Percentiles rank a stretch among this genome's conserved stretches.
Conservation (phyloP, 2,329 filamentous ascomycete genomes). For the Blastomyces silverae region DNA sequence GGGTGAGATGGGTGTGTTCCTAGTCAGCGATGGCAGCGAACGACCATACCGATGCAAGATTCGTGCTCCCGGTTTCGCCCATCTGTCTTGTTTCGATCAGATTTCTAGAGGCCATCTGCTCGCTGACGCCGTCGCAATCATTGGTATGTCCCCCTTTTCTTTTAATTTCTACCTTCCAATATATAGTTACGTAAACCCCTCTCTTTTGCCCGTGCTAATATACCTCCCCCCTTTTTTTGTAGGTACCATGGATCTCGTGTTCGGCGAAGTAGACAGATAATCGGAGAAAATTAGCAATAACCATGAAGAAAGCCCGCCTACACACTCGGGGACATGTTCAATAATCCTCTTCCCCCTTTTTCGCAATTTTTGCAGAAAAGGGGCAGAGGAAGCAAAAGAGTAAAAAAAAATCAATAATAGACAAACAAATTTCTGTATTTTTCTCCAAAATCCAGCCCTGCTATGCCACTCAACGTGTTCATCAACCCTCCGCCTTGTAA, state of each 20-base stretch:
- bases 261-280: slow-evolving; percentile 61
- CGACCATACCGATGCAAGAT: slow-evolving; percentile 97
- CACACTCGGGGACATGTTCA: background rate
- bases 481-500: background rate
- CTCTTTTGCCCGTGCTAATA: slow-evolving; percentile 1
- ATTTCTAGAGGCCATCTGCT: slow-evolving; percentile 85
- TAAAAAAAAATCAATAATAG: slow-evolving; percentile 27
- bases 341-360: background rate
- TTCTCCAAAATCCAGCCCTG: slow-evolving; percentile 16
- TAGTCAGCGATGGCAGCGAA: slow-evolving; percentile 94
- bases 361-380: background rate
- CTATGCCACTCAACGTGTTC: background rate
- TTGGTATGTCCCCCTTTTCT: slow-evolving; percentile 47
- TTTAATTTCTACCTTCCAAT: background rate
- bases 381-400: slow-evolving; percentile 17
- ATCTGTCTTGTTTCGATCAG: slow-evolving; percentile 90
- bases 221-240: slow-evolving; percentile 12
- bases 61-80: slow-evolving; percentile 90
- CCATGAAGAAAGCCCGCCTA: background rate
- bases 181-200: no score
- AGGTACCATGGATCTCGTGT: slow-evolving; percentile 77
- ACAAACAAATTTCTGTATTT: slow-evolving; percentile 24
- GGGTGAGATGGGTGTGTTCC: slow-evolving; percentile 97
- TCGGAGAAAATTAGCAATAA: no score
- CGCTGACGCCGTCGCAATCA: slow-evolving; percentile 94